Conservation (phyloP, 129 eudicot species). For the Erigeron canadensis region DNA sequence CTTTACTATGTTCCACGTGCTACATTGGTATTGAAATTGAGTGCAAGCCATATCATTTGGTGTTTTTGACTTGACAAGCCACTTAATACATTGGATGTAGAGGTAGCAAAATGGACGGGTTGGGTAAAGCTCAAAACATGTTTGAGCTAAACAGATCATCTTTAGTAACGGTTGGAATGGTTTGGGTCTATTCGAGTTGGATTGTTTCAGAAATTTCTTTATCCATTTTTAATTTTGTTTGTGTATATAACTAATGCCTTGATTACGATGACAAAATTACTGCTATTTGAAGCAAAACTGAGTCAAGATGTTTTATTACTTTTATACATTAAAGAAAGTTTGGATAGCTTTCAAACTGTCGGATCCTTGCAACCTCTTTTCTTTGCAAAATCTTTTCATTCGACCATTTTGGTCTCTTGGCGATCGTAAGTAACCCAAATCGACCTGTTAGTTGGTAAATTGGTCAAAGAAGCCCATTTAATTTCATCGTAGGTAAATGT, state of each 20-base stretch:
- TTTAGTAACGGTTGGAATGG: background rate
- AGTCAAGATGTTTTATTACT: background rate
- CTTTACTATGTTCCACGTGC: background rate
- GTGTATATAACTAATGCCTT: background rate
- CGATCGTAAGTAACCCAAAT: background rate
- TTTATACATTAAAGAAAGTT: no score
- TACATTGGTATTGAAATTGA: background rate
- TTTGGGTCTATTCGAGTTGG: background rate
- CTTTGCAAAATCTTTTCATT: background rate
- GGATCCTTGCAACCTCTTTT: background rate
- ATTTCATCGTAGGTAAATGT: background rate
- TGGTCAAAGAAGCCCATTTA: background rate
- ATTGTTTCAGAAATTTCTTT: background rate
- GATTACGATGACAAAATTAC: background rate
- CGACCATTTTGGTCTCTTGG: background rate
- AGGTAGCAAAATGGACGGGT: background rate
- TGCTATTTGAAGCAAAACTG: background rate
- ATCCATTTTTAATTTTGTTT: background rate
- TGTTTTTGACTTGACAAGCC: no score
- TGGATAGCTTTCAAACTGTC: no score
- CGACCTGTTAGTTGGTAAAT: background rate
- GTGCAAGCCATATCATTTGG: background rate
- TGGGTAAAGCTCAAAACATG: background rate
- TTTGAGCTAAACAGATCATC: background rate
- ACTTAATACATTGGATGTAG: background rate